Conservation (phyloP, 352 stramenopile genomes). For the Phytophthora foliorum region DNA sequence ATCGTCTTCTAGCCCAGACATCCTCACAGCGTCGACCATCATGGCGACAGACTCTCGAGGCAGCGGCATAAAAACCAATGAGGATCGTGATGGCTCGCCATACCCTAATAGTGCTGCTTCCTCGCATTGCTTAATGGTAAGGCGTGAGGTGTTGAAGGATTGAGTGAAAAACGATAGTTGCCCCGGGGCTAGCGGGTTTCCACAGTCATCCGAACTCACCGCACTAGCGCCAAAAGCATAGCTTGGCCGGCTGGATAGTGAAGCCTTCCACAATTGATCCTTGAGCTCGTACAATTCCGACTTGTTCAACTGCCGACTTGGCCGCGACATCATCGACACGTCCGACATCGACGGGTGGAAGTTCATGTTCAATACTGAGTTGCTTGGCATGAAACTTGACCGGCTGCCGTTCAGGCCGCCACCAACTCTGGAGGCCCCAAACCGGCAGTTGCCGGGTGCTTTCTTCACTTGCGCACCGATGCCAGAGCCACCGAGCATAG, state of each 20-base stretch:
- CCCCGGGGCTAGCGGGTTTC: constrained; percentile 2
- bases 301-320: constrained; percentile 35
- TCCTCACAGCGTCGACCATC: constrained; percentile 63
- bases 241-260: constrained; percentile 27
- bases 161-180: constrained; percentile 52
- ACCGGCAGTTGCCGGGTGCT: constrained; percentile 12
- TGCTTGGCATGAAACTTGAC: constrained; percentile 44
- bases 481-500: constrained; percentile 28
- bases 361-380: constrained; percentile 22
- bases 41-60: constrained; percentile 68
- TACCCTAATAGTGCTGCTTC: not conserved
- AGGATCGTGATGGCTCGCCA: constrained; percentile 23
- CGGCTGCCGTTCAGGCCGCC: constrained; percentile 9
- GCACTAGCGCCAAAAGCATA: not conserved
- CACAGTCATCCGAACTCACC: constrained; percentile 10
- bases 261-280: constrained; percentile 48
- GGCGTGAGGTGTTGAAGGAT: constrained; percentile 45
- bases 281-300: constrained; percentile 52
- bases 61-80: constrained; percentile 42
- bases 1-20: constrained; percentile 54
- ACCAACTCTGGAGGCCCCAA: constrained; percentile 13
- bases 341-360: constrained; percentile 19
- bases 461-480: not conserved
- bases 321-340: constrained; percentile 28
- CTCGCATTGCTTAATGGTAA: constrained; percentile 18